Evolutionary conservation across 768 basidiomycete genomes (phyloP), one percentile per base, ranked within the genome.

Genomic region (Termitomyces sp.): DNA sequence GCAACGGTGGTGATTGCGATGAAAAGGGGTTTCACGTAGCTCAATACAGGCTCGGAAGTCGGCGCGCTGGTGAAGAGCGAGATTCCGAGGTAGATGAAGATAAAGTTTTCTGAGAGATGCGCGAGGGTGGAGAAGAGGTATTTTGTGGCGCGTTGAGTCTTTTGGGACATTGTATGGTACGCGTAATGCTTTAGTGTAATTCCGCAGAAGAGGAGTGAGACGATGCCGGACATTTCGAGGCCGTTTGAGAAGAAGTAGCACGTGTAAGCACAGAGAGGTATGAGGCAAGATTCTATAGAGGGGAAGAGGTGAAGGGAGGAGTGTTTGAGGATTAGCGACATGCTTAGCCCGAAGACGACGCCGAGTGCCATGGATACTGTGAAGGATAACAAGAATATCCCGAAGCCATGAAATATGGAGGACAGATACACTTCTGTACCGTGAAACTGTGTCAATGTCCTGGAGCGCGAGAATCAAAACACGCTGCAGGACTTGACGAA

Each of bases 171-270:
- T 55, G 95, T 98, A 78, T 98, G 97, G 72, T 97, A 98, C n/a
- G 96, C 97, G 70, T 99, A 98, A 72, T 99, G 97, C 75, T 99
- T 99, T 67, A 99, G 84, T 4, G 97, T 99, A 72, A 99, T 97
- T 62, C 97, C 96, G 72, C 96, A 98, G 80, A 99, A 98, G 49
- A 98, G 87, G 44, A 98, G 85, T 4, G 96, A 97, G 48, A 98
- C 96, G 74, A 98, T 98, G 54, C 97, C 96, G 72, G 88, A 91
- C 92, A 97, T 94, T 49, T 87, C 86, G 42, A 96, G 74, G 6
- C 94, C 96, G 65, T 94, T 99, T n/a, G 94, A 96, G 80, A 99
- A 95, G 79, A 99, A 99, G 77, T 98, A 98, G 78, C 90, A 93
- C 0, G 94, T 97, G 74, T 98, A 98, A 22, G 97, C 96, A 61